Percentiles rank a stretch among this genome's conserved stretches.
Conservation (phyloP, 78 protist species). For the Dictyostelium discoideum region DNA sequence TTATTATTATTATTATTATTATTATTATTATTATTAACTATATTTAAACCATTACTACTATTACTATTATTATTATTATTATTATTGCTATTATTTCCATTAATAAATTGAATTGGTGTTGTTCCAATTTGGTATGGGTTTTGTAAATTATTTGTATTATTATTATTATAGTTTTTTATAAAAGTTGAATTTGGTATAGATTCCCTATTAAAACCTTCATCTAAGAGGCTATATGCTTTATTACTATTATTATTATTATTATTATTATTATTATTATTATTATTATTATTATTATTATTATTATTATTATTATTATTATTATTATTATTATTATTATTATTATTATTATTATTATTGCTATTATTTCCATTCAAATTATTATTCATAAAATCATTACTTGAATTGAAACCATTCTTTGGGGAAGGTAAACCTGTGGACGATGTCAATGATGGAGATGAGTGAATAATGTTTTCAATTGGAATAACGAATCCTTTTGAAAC, state of each 20-base stretch:
- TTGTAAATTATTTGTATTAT: background rate
- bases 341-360: background rate
- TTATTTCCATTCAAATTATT: no score
- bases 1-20: background rate
- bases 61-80: background rate
- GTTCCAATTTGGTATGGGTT: background rate
- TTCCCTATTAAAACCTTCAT: background rate
- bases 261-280: background rate
- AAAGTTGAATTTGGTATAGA: background rate
- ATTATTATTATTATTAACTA: background rate
- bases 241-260: background rate
- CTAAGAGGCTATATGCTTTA: background rate
- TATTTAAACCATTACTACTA: background rate
- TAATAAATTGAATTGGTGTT: constrained; percentile 1
- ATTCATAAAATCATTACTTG: background rate
- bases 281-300: background rate
- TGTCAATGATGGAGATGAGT: background rate
- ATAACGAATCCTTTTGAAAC: background rate
- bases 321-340: background rate
- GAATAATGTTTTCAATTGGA: background rate
- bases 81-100: background rate
- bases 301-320: background rate
- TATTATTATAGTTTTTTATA: background rate
- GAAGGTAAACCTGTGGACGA: background rate
- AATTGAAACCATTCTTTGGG: background rate